Conservation (phyloP, 768 basidiomycete genomes). For the Xerocomus brunneocitrinus region DNA sequence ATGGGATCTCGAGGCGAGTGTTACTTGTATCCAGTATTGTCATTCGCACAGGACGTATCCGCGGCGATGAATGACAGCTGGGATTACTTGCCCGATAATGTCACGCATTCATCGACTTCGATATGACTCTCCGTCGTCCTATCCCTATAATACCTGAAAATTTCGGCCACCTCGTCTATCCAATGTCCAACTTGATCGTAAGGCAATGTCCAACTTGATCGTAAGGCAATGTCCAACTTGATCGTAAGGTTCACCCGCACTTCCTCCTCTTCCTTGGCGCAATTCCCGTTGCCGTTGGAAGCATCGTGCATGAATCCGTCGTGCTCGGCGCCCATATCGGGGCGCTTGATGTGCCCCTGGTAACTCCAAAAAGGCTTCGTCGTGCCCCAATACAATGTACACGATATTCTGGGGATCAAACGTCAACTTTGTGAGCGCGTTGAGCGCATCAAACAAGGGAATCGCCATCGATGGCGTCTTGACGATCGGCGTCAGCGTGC, state of each 20-base stretch:
- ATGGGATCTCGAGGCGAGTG: conserved; percentile 83
- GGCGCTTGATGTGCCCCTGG: conserved; percentile 72
- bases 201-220: conserved; percentile 84
- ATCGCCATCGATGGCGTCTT: conserved; percentile 85
- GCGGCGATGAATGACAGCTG: no score
- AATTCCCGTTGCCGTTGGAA: conserved; percentile 33
- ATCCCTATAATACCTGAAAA: conserved; percentile 97
- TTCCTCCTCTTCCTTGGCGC: conserved; percentile 21
- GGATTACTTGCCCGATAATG: no score
- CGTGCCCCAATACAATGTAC: conserved; percentile 96
- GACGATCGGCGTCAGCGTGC: conserved; percentile 95
- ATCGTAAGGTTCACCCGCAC: conserved; percentile 84
- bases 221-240: conserved; percentile 91
- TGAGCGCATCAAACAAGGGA: conserved; percentile 70
- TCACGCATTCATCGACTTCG: no score
- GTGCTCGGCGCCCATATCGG: conserved; percentile 95
- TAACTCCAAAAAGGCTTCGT: conserved; percentile 89
- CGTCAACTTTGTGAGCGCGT: conserved; percentile 66
- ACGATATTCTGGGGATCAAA: conserved; percentile 86
- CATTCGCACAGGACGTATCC: no score
- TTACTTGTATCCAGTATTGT: not conserved
- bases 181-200: conserved; percentile 95
- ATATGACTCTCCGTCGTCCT: conserved; percentile 82
- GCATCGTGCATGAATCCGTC: conserved; percentile 86
- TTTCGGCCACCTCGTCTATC: conserved; percentile 93